Base-by-base conservation (phyloP, 768 basidiomycete species). In the Neoboletus brunneissimus region DNA sequence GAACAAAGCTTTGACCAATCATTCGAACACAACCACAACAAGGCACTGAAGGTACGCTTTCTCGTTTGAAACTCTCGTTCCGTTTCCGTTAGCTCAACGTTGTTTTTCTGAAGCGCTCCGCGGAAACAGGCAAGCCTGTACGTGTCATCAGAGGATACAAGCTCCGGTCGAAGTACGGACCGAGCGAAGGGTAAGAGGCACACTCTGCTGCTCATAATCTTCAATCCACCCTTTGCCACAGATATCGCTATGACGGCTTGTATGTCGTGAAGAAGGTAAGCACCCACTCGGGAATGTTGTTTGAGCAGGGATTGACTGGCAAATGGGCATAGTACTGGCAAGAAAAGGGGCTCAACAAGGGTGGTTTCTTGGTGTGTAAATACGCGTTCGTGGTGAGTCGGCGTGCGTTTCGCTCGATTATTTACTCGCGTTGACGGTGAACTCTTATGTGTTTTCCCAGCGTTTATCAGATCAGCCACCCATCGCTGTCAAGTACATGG, bases 191-290 rank as follows among this genome's bases (percentile, higher is more conserved):
- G 86, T 88, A 61, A 50, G 72, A 57, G 48, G 13, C 57, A 2
- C 11, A 10, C 18, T 12, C 42, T 48, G 27, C 13, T n/a, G 44
- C 11, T 35, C 23, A 38, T 35, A 22, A 35, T 52, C 25, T 25
- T 34, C 47, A 0, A 57, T 29, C 27, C 27, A 13, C 11, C 13
- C 27, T 25, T 29, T 3, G 25, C 23, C 54, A 8, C 51, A 89
- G 90, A 25, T 97, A 94, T 67, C 85, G 93, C 10, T 97, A 97
- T 65, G 94, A 96, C 63, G 94, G 94, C 1, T 76, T 97, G 12
- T 97, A 96, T 67, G 74, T 65, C 2, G 88, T 93, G 16, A 88
- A 88, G 71, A 85, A 85, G 76, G 89, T 82, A 57, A 48, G 74
- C 42, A 29, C 31, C 9, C 3, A 11, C 22, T 22, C 8, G 1